Percentiles rank a stretch among this genome's conserved stretches.
phyloP scores from a whole-genome alignment of 495 filamentous ascomycete genomes.

The Trichocladium uniseriatum region DNA sequence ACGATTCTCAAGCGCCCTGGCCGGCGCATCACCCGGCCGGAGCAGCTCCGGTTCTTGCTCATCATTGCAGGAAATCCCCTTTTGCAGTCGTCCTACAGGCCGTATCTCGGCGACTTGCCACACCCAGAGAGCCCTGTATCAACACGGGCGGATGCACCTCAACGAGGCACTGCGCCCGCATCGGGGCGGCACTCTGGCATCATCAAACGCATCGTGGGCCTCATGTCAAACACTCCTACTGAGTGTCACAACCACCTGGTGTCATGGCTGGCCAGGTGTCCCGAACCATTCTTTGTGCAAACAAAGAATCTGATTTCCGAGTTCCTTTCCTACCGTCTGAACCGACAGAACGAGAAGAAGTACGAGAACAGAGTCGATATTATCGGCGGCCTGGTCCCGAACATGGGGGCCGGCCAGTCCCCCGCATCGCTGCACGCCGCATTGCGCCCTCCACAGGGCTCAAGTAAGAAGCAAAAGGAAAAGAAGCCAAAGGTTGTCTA shows the following conservation, averaged over 20 bases:
- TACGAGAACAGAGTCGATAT: constrained; percentile 46
- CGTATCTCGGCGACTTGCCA: constrained; percentile 27
- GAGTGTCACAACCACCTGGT: constrained; percentile 76
- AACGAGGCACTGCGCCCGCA: constrained; percentile 19
- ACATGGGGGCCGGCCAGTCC: constrained; percentile 50
- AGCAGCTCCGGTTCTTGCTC: constrained; percentile 72
- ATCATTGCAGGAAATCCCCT: constrained; percentile 77
- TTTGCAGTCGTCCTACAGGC: constrained; percentile 42
- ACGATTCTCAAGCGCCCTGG: constrained; percentile 78
- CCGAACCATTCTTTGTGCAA: constrained; percentile 57
- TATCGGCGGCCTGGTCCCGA: constrained; percentile 61
- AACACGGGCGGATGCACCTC: background rate
- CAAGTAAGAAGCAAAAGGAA: constrained; percentile 40
- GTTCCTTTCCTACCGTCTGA: constrained; percentile 77
- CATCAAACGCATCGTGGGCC: constrained; percentile 74
- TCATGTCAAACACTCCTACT: constrained; percentile 65
- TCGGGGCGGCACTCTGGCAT: constrained; percentile 67
- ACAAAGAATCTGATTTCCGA: constrained; percentile 66
- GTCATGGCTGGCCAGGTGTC: constrained; percentile 72
- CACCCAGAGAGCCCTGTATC: constrained; percentile 14
- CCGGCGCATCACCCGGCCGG: constrained; percentile 55
- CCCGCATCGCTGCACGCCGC: constrained; percentile 66
- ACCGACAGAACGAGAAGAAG: constrained; percentile 62
- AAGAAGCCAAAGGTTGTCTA: constrained; percentile 53
- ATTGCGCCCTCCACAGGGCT: constrained; percentile 42